These are phyloP conservation scores for Saccharomycopsis capsularis DNA, from an alignment of 805 yeast species.

Conservation along the genomic window DNA sequence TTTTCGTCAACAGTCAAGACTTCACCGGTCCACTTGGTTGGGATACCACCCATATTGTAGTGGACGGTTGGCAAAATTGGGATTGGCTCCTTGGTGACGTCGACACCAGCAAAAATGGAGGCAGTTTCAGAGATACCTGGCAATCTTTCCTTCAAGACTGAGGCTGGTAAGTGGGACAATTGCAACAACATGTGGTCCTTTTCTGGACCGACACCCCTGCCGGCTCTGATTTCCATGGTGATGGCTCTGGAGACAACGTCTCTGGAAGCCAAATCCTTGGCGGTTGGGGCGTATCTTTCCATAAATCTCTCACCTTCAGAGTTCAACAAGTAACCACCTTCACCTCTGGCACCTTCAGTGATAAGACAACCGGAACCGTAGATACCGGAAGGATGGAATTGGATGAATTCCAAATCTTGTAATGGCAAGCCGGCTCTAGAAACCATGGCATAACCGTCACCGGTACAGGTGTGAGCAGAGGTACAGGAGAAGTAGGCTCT, in stretches of 20 bases:
- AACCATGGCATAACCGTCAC: conserved; percentile 98
- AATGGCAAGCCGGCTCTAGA: conserved; percentile 96
- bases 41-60: conserved; percentile 99
- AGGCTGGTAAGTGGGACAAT: conserved; percentile 87
- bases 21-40: conserved; percentile 97
- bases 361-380: conserved; percentile 98
- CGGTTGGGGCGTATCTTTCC: conserved; percentile 99
- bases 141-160: conserved; percentile 87
- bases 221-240: conserved; percentile 97
- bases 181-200: conserved; percentile 95
- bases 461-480: conserved; percentile 99
- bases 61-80: conserved; percentile 98
- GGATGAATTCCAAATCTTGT: conserved; percentile 95
- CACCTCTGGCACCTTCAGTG: conserved; percentile 99
- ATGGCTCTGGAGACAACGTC: conserved; percentile 98
- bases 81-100: conserved; percentile 98
- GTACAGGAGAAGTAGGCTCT: conserved; percentile 98
- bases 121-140: conserved; percentile 99
- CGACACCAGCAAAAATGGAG: conserved; percentile 97
- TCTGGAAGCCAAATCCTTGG: conserved; percentile 96
- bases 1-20: conserved; percentile 72
- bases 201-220: conserved; percentile 97
- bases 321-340: conserved; percentile 96
- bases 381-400: conserved; percentile 99
- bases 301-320: conserved; percentile 98